Conservation (phyloP, 2,329 filamentous ascomycete species). For the Stagonosporopsis rhizophila region DNA sequence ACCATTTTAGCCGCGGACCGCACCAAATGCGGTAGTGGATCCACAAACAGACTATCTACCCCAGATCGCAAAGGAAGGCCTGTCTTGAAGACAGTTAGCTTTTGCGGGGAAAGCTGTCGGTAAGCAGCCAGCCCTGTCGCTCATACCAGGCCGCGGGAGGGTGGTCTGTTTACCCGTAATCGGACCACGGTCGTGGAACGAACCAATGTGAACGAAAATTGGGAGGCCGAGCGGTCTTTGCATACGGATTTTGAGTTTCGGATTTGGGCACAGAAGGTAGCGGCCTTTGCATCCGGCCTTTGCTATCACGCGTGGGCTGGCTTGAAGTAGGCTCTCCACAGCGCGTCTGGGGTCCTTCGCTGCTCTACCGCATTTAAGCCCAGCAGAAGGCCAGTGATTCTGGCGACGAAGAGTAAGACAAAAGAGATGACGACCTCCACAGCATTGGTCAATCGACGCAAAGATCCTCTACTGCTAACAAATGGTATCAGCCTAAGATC, state of each 20-base stretch:
- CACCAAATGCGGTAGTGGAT: slow-evolving; percentile 1
- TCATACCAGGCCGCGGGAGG: not conserved
- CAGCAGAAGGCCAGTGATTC: not conserved
- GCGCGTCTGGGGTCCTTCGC: slow-evolving; percentile 16
- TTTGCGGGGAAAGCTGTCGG: slow-evolving; percentile 3
- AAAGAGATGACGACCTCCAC: slow-evolving; percentile 13
- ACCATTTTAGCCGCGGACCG: slow-evolving; percentile 18
- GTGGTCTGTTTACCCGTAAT: slow-evolving; percentile 2
- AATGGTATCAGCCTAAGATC: not conserved
- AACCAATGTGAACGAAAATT: not conserved
- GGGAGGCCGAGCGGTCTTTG: slow-evolving; percentile 7
- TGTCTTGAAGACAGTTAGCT: not conserved
- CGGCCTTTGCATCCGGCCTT: not conserved
- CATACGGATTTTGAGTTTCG: not conserved
- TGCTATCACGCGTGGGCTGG: not conserved
- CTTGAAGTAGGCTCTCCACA: slow-evolving; percentile 16
- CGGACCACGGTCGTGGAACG: not conserved
- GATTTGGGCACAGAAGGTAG: not conserved
- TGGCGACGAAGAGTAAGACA: slow-evolving; percentile 6
- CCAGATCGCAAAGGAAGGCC: not conserved
- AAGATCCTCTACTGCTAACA: too few species aligned
- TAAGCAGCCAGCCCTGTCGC: not conserved
- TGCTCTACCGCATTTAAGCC: slow-evolving; percentile 13
- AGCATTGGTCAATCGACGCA: not conserved
- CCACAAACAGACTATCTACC: slow-evolving; percentile 2